Percentiles rank a stretch among this genome's conserved stretches.
Evolutionary conservation across 116 monocot genomes (phyloP).

Genomic region (Dioscorea cayenensis): DNA sequence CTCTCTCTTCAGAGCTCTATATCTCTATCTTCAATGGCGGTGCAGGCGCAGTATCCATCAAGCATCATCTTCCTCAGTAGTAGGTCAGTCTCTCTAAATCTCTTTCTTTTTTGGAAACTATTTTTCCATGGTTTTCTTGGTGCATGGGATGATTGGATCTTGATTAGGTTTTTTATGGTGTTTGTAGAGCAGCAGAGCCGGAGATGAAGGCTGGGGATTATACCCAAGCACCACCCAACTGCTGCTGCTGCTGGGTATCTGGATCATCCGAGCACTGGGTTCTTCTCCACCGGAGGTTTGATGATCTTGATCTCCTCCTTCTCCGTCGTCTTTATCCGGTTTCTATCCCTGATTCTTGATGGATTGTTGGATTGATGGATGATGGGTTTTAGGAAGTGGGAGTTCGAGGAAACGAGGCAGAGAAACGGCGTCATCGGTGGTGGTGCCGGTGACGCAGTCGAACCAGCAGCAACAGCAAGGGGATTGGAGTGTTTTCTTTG

Average conservation of each 20-base stretch:
- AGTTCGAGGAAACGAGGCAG: conserved; percentile 26
- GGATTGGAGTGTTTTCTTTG: neutral
- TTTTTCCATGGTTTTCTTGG: too few relatives aligned
- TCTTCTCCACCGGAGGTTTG: conserved; percentile 11
- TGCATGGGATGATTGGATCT: neutral
- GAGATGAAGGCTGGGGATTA: conserved; percentile 20
- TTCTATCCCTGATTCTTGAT: neutral
- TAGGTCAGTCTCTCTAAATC: conserved; percentile 5
- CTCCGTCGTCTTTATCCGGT: neutral
- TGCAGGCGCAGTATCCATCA: conserved; percentile 37
- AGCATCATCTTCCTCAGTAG: conserved; percentile 25
- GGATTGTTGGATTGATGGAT: neutral
- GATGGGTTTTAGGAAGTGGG: neutral
- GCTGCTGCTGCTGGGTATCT: neutral
- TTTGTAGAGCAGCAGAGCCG: conserved; percentile 17
- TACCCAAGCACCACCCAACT: neutral
- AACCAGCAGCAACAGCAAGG: neutral
- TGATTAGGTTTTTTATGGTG: neutral
- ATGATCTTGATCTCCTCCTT: neutral
- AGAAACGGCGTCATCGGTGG: conserved; percentile 9
- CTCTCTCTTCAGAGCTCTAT: neutral
- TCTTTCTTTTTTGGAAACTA: too few relatives aligned
- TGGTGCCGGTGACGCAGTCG: neutral
- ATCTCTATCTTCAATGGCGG: conserved; percentile 27
- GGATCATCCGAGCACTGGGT: neutral